phyloP scores from a whole-genome alignment of 2,329 filamentous ascomycete species.

The Huntiella moniliformis region DNA sequence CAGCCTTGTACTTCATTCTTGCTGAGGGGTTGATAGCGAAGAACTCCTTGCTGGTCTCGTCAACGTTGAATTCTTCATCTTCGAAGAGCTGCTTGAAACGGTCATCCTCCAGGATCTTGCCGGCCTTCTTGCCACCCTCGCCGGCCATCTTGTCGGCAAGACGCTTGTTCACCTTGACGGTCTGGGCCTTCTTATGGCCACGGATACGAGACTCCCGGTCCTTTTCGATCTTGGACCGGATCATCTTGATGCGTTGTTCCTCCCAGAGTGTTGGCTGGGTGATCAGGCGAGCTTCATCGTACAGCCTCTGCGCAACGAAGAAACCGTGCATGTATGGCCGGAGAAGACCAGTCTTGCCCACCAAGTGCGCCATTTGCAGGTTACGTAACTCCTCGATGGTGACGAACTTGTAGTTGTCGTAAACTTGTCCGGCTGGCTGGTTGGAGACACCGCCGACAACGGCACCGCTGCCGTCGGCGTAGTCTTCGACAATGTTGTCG shows the following conservation, averaged over 20 bases:
- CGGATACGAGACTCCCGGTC: conserved; percentile 89
- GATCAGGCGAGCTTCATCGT: conserved; percentile 86
- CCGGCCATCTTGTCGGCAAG: conserved; percentile 55
- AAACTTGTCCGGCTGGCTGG: conserved; percentile 56
- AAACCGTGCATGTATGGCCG: conserved; percentile 98
- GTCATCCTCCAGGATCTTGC: conserved; percentile 58
- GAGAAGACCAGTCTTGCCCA: conserved; percentile 76
- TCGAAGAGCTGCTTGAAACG: conserved; percentile 84
- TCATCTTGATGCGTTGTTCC: conserved; percentile 73
- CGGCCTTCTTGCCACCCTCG: conserved; percentile 26
- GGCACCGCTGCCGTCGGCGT: conserved; percentile 48
- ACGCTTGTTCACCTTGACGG: conserved; percentile 79
- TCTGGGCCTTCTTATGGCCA: conserved; percentile 58
- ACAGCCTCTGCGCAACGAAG: conserved; percentile 87
- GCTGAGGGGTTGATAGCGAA: conserved; percentile 78
- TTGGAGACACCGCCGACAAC: conserved; percentile 10
- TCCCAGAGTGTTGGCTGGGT: conserved; percentile 88
- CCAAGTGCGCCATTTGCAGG: conserved; percentile 70
- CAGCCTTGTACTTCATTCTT: conserved; percentile 11
- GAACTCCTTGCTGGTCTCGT: conserved; percentile 79
- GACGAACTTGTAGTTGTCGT: conserved; percentile 99
- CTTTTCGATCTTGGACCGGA: conserved; percentile 92
- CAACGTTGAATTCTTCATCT: conserved; percentile 80
- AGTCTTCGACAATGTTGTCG: conserved; percentile 95
- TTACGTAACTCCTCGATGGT: conserved; percentile 70